A percentile compares a stretch with the other conserved stretches of the same genome.
Conservation (phyloP, 2,329 filamentous ascomycete genomes). For the Xylariales sp. region DNA sequence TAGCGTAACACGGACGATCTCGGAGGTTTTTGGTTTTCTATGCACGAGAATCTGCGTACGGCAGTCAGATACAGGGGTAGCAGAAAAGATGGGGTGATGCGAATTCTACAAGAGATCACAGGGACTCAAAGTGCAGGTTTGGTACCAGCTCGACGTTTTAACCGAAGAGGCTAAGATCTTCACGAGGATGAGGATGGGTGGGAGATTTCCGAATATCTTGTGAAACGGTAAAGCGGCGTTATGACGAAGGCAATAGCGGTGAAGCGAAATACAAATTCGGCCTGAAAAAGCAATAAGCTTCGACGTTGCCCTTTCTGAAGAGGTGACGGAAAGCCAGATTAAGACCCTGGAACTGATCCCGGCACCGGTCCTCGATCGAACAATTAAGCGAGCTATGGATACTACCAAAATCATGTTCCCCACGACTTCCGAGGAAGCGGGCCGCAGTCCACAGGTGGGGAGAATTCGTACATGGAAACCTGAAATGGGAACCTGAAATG, state of each 20-base stretch:
- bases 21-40: neutral
- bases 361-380: neutral
- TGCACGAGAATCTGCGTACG: neutral
- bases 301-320: neutral
- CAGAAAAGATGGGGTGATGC: neutral
- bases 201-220: neutral
- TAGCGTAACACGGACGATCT: neutral
- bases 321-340: neutral
- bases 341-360: neutral
- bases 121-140: neutral
- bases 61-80: neutral
- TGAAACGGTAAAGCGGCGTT: neutral
- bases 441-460: neutral
- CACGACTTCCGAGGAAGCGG: neutral
- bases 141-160: neutral
- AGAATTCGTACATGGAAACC: constrained; percentile 5
- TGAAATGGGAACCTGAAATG: neutral
- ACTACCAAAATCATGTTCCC: constrained; percentile 9
- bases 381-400: neutral
- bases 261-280: neutral
- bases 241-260: neutral
- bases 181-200: neutral
- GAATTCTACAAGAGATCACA: neutral
- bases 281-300: neutral
- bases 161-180: neutral